Conservation (phyloP, 257 asterid genomes). For the Nicotiana otophora region DNA sequence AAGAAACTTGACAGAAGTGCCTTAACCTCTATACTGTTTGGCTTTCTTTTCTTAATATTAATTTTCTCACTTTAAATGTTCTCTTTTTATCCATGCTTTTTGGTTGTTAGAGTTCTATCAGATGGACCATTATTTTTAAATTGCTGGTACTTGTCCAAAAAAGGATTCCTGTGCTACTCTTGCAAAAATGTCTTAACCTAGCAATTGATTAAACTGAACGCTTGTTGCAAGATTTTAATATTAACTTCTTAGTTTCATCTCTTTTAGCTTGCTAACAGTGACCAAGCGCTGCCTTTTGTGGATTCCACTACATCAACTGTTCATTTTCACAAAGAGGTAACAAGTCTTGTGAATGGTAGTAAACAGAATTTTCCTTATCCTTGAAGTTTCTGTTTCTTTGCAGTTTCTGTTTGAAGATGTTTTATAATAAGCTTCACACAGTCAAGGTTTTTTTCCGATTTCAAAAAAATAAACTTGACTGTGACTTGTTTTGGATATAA, state of each 20-base stretch:
- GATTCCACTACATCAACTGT: constrained; percentile 3
- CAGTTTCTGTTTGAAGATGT: not conserved
- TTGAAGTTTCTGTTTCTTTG: not conserved
- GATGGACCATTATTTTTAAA: not conserved
- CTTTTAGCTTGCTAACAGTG: not conserved
- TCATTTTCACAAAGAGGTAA: constrained; percentile 4
- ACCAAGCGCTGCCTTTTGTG: not conserved
- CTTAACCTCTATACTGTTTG: not conserved
- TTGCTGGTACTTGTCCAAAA: not conserved
- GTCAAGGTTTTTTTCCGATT: too few species aligned
- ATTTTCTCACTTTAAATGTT: not conserved
- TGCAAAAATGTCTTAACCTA: not conserved
- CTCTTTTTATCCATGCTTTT: not conserved
- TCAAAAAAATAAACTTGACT: too few species aligned
- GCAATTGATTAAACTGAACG: not conserved
- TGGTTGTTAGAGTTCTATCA: not conserved
- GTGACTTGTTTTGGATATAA: not conserved
- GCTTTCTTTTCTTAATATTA: not conserved
- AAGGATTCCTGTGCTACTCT: not conserved
- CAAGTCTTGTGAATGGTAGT: not conserved
- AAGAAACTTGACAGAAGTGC: not conserved
- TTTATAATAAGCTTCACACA: not conserved
- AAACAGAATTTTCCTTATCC: not conserved
- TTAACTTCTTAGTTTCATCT: not conserved
- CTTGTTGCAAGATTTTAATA: not conserved